These are phyloP conservation scores for Aspergillus brunneoviolaceus DNA, from an alignment of 2,329 filamentous ascomycete species.

Conservation along the genomic window DNA sequence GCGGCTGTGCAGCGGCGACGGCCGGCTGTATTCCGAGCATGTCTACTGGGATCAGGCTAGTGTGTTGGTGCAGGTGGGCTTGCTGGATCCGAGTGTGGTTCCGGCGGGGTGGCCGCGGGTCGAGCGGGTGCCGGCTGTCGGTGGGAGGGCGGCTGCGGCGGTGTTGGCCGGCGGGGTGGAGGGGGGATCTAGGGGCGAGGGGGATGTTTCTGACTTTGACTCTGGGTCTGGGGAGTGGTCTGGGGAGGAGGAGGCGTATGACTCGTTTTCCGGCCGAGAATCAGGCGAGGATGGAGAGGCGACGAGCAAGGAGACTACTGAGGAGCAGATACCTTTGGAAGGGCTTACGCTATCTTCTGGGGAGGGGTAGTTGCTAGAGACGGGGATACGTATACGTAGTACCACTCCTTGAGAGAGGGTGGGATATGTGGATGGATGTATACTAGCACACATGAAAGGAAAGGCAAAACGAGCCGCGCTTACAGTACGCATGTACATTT, in stretches of 20 bases:
- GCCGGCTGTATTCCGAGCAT: constrained; percentile 3
- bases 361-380: background rate
- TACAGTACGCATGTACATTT: no score
- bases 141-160: background rate
- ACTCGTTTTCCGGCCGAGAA: background rate
- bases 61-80: constrained; percentile 7
- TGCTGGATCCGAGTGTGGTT: background rate
- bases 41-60: constrained; percentile 12
- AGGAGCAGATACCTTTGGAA: background rate
- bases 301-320: background rate
- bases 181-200: background rate
- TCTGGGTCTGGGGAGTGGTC: no score
- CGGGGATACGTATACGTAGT: background rate
- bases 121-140: background rate
- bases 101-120: background rate
- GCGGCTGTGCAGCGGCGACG: background rate
- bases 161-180: background rate
- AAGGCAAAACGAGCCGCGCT: no score
- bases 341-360: background rate
- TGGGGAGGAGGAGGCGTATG: no score
- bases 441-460: no score
- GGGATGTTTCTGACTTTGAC: background rate
- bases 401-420: no score
- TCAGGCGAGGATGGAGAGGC: background rate
- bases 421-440: no score